Base-by-base conservation (phyloP, 2,329 filamentous ascomycete genomes). In the Dactylella cylindrospora region DNA sequence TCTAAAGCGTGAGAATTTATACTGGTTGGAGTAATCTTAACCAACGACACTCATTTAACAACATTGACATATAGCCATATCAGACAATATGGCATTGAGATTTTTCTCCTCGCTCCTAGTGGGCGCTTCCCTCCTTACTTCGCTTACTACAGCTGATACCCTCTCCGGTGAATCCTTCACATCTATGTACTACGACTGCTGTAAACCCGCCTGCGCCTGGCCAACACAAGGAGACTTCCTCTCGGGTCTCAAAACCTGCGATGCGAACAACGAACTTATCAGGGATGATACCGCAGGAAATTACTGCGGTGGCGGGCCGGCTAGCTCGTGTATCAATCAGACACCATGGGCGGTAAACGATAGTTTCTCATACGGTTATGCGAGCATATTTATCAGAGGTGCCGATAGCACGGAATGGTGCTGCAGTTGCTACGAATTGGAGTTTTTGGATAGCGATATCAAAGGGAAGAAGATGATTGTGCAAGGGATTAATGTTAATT, bases 121-220 rank as follows among this genome's bases (percentile, higher is more conserved):
- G 55, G 29, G 47, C 35, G 25, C 36, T 19, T 15, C 38, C 2
- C 4, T 60, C 8, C 17, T 61, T 17, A 31, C 47, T 3, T 8
- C 28, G 8, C 19, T 13, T 12, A 15, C 12, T 9, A 41, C 47
- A 15, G 47, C 55, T 29, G 29, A 19, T 13, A 50, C 49, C 12
- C 44, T 53, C 23, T 43, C 55, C 9, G 55, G 55, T 41, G 22
- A 53, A 35, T 61, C 55, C 3, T 61, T 61, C 19, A 61, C 55
- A 22, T 61, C 55, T 39, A 61, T 61, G 55, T 73, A 73, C 67
- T 73, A 69, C 64, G 84, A 86, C 71, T 86, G 84, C 75, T 86
- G 84, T 75, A 87, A 88, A 75, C 80, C 83, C 17, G 83, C 81
- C 19, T 86, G 83, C 71, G 76, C 76, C 2, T 78, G 65, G 67